Evolutionary conservation across 2,329 filamentous ascomycete genomes (phyloP).

Genomic region (Eurotiales sp.): DNA sequence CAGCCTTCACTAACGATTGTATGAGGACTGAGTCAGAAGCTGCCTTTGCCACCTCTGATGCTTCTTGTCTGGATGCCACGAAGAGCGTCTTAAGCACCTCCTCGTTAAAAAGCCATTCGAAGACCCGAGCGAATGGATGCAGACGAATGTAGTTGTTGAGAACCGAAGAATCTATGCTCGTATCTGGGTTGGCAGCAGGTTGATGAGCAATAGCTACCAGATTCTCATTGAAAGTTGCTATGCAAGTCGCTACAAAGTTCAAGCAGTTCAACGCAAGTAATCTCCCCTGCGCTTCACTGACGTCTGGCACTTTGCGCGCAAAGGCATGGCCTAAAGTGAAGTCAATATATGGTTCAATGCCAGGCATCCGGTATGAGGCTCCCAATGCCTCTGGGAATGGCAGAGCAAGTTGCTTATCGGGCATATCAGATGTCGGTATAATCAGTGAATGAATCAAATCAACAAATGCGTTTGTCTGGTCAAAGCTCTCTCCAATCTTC

Average conservation of each 20-base stretch:
- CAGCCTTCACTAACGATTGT: conserved; percentile 70
- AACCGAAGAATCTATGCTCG: conserved; percentile 68
- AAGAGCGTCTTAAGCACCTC: conserved; percentile 79
- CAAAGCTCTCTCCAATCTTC: conserved; percentile 72
- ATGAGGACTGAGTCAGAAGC: conserved; percentile 76
- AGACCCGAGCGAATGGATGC: conserved; percentile 89
- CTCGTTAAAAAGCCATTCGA: conserved; percentile 98
- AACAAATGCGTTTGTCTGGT: conserved; percentile 82
- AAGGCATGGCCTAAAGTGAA: conserved; percentile 81
- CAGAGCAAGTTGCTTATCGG: conserved; percentile 65
- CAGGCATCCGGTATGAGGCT: conserved; percentile 70
- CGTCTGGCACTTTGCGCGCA: conserved; percentile 61
- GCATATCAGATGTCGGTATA: conserved; percentile 48
- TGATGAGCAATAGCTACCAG: conserved; percentile 80
- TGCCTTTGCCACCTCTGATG: conserved; percentile 67
- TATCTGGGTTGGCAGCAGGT: conserved; percentile 70
- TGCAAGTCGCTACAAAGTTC: conserved; percentile 73
- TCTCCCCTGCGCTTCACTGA: conserved; percentile 66
- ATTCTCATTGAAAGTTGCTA: conserved; percentile 90
- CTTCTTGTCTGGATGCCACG: conserved; percentile 71
- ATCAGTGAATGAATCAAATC: conserved; percentile 70
- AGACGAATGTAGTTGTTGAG: conserved; percentile 76
- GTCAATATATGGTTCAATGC: conserved; percentile 90
- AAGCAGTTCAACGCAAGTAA: conserved; percentile 77
- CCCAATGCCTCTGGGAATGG: conserved; percentile 87